These are phyloP conservation scores for Plenodomus biglobosus DNA, from an alignment of 2,329 filamentous ascomycete genomes.

Conservation along the genomic window DNA sequence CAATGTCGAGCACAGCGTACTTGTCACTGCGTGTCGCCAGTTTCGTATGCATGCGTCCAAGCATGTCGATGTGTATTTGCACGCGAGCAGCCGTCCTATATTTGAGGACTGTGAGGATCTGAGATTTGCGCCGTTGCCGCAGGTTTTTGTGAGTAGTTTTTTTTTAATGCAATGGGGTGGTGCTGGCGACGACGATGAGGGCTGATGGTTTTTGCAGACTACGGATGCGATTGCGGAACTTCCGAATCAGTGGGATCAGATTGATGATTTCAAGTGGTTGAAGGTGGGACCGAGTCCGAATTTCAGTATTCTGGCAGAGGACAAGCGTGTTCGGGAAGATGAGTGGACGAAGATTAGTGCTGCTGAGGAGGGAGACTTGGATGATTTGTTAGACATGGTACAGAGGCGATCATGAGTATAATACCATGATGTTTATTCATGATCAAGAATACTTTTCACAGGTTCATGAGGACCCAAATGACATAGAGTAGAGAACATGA, in stretches of 20 bases:
- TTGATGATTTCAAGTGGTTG: constrained; percentile 98
- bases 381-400: no score
- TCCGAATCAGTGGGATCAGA: constrained; percentile 78
- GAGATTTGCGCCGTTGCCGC: constrained; percentile 75
- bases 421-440: no score
- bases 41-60: constrained; percentile 88
- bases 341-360: no score
- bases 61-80: constrained; percentile 80
- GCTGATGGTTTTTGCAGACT: no score
- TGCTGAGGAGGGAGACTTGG: no score
- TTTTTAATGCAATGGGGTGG: background rate
- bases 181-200: no score
- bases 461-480: no score
- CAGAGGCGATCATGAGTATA: no score
- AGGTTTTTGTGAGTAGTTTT: constrained; percentile 67
- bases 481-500: no score
- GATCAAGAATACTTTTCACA: no score
- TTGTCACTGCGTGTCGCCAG: constrained; percentile 75
- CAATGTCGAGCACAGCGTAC: constrained; percentile 68
- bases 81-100: constrained; percentile 81
- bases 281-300: constrained; percentile 84
- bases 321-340: constrained; percentile 52
- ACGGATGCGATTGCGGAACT: background rate
- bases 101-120: constrained; percentile 85
- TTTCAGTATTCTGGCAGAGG: constrained; percentile 70